Evolutionary conservation across 2,329 filamentous ascomycete species (phyloP).

Genomic region (Calonectria pteridis): DNA sequence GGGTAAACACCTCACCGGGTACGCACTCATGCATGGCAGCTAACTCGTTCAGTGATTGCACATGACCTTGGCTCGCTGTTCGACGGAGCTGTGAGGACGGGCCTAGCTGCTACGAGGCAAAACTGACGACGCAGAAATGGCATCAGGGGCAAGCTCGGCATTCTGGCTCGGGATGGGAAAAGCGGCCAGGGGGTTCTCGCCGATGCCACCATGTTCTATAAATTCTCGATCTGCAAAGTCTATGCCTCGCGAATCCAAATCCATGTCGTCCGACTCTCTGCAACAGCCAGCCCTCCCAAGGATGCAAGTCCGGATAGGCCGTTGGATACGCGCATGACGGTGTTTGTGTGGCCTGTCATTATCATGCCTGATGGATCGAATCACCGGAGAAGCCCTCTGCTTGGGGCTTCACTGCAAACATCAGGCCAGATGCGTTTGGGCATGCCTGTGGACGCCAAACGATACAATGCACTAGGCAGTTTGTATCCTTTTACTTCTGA

Average conservation of each 20-base stretch:
- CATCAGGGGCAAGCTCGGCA: constrained; percentile 19
- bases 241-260: constrained; percentile 20
- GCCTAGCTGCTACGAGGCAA: constrained; percentile 5
- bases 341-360: neutral
- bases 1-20: constrained; percentile 3
- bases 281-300: neutral
- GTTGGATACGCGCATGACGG: constrained; percentile 7
- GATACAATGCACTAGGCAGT: neutral
- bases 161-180: constrained; percentile 15
- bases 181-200: constrained; percentile 28
- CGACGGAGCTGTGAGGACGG: neutral
- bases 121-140: constrained; percentile 11
- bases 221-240: neutral
- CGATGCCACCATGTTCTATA: constrained; percentile 25
- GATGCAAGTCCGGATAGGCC: neutral
- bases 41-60: constrained; percentile 1
- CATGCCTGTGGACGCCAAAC: neutral
- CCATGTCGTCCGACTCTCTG: neutral
- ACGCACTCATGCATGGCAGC: neutral
- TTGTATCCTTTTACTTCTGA: neutral
- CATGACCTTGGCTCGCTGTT: constrained; percentile 12
- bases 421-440: neutral
- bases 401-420: neutral
- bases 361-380: constrained; percentile 17
- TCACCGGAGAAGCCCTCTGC: neutral